Base-by-base conservation (phyloP, 352 stramenopile genomes). In the Phytophthora quininea region DNA sequence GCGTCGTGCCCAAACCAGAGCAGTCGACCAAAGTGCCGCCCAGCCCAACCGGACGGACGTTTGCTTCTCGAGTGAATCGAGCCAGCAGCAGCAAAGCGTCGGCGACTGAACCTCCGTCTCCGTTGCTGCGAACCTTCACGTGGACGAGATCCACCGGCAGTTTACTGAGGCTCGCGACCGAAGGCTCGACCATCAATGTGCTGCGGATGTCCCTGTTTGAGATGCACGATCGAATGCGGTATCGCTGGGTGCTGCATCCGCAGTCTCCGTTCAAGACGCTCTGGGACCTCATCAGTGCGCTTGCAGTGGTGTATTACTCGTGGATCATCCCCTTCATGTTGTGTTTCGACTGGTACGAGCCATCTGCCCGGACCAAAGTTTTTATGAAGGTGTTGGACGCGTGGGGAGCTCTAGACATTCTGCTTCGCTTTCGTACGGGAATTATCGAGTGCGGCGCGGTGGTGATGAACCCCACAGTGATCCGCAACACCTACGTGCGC, bases 301-400 rank as follows among this genome's bases (percentile, higher is more conserved):
- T 73, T 15, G 60, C 81, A 12, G 82, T 91, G n/a, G 67, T 89
- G 29, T 89, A 83, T 67, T 91, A 91, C 71, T 88, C 79, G 59
- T 91, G 82, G 80, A 85, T 89, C 52, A 81, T 89, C 33, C 80
- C 82, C 7, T 86, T 89, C 64, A 84, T 88, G 80, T 61, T 91
- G 29, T 81, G 80, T 51, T 91, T 89, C 43, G 78, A 88, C n/a
- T 91, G 79, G 78, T 89, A 88, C 32, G 62, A 49, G n/a, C 67
- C 67, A 12, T 65, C 71, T 0, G 24, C 54, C 3, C 15, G 35
- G 8, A 79, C 72, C 15, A 78, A 56, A 1, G 54, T 74, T 11
- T 67, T 88, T 19, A 72, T 90, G 65, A 76, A 78, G 43, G 61
- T 84, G 12, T 55, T 90, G 10, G 79, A 89, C 67, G 64, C 64